Conservation (phyloP, 129 eudicot species). For the Smallanthus sonchifolius region DNA sequence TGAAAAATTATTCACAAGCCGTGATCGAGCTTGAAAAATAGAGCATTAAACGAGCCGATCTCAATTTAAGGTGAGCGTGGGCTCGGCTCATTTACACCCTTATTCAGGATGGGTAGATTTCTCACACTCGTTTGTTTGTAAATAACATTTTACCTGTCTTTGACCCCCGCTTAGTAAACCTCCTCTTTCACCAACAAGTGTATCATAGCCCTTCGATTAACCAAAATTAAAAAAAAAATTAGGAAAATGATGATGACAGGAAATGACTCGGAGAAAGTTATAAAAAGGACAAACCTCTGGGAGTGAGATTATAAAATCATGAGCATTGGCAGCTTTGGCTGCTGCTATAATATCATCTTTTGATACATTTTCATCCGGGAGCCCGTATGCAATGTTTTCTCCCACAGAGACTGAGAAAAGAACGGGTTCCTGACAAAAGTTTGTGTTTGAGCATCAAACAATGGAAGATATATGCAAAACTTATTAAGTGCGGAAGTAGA, state of each 20-base stretch:
- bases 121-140: background rate
- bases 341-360: slow-evolving; percentile 87
- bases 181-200: slow-evolving; percentile 97
- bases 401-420: slow-evolving; percentile 94
- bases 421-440: slow-evolving; percentile 72
- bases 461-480: background rate
- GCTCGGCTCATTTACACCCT: too few relatives aligned
- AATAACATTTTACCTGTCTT: slow-evolving; percentile 65
- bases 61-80: too few relatives aligned
- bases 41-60: too few relatives aligned
- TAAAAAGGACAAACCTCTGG: slow-evolving; percentile 63
- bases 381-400: slow-evolving; percentile 96
- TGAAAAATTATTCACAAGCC: too few relatives aligned
- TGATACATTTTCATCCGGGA: slow-evolving; percentile 87
- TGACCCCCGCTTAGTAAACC: slow-evolving; percentile 96
- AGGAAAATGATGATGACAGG: background rate
- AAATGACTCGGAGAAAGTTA: background rate
- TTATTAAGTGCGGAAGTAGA: background rate
- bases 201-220: slow-evolving; percentile 77
- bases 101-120: background rate
- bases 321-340: slow-evolving; percentile 99
- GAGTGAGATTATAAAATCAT: slow-evolving; percentile 83
- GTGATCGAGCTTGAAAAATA: too few relatives aligned
- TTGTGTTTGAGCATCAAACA: background rate
- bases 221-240: slow-evolving; percentile 14